These are phyloP conservation scores for Talaromyces borbonicus DNA, from an alignment of 495 filamentous ascomycete genomes.

Conservation along the genomic window DNA sequence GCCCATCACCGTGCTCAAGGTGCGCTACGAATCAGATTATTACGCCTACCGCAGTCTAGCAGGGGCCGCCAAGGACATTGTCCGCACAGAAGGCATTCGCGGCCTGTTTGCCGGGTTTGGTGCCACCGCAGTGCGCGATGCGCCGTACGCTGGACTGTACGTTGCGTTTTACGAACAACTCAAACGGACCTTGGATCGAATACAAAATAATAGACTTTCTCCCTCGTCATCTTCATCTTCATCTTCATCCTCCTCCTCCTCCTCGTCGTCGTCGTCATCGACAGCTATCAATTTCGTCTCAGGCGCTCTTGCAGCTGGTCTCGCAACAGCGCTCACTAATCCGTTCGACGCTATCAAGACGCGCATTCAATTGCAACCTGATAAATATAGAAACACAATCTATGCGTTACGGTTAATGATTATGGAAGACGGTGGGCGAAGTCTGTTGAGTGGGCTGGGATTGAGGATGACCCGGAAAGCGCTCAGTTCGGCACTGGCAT, in stretches of 20 bases:
- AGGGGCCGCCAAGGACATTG: slow-evolving; percentile 64
- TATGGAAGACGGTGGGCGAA: slow-evolving; percentile 65
- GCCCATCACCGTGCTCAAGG: slow-evolving; percentile 95
- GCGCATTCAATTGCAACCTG: slow-evolving; percentile 80
- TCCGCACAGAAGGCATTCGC: slow-evolving; percentile 58
- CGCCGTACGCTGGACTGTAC: slow-evolving; percentile 91
- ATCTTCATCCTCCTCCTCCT: neutral
- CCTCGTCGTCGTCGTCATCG: slow-evolving; percentile 22
- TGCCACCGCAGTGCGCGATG: slow-evolving; percentile 86
- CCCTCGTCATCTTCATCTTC: neutral
- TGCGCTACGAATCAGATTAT: slow-evolving; percentile 79
- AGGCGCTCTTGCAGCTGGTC: slow-evolving; percentile 64
- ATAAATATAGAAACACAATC: slow-evolving; percentile 75
- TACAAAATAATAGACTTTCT: slow-evolving; percentile 9
- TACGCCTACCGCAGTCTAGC: slow-evolving; percentile 77
- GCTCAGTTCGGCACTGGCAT: slow-evolving; percentile 80
- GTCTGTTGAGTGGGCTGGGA: slow-evolving; percentile 78
- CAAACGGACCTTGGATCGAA: slow-evolving; percentile 53
- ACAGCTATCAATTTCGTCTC: slow-evolving; percentile 77
- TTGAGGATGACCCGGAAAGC: slow-evolving; percentile 88
- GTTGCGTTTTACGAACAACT: slow-evolving; percentile 88
- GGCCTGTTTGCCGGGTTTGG: slow-evolving; percentile 93
- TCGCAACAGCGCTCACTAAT: slow-evolving; percentile 83
- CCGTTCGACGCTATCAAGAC: slow-evolving; percentile 97
- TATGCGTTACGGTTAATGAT: slow-evolving; percentile 68